Conservation (phyloP, 352 stramenopile genomes). For the Phytophthora pseudosyringae region DNA sequence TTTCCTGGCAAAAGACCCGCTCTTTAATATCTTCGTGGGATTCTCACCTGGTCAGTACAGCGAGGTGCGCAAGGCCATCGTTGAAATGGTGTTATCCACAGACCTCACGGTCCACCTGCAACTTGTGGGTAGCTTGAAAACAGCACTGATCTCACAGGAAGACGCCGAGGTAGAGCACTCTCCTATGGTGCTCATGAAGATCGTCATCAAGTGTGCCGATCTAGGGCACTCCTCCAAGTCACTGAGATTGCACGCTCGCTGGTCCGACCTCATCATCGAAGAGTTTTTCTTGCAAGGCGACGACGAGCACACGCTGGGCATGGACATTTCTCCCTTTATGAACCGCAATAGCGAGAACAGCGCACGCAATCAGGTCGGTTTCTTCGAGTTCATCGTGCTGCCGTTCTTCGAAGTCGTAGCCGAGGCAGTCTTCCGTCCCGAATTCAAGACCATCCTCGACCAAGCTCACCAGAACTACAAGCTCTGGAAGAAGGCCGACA, state of each 20-base stretch:
- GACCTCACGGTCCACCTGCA: slow-evolving; percentile 85
- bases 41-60: slow-evolving; percentile 59
- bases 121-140: slow-evolving; percentile 81
- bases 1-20: slow-evolving; percentile 65
- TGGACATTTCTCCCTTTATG: slow-evolving; percentile 94
- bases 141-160: slow-evolving; percentile 80
- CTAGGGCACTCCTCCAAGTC: slow-evolving; percentile 93
- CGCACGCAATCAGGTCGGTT: slow-evolving; percentile 84
- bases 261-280: slow-evolving; percentile 92
- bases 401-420: slow-evolving; percentile 84
- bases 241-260: slow-evolving; percentile 82
- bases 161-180: slow-evolving; percentile 75
- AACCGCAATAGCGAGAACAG: slow-evolving; percentile 91
- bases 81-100: slow-evolving; percentile 88
- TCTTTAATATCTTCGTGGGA: slow-evolving; percentile 81
- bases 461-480: slow-evolving; percentile 87
- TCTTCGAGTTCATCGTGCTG: slow-evolving; percentile 89
- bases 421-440: slow-evolving; percentile 73
- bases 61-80: slow-evolving; percentile 83
- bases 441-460: slow-evolving; percentile 84
- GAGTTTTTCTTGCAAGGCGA: slow-evolving; percentile 97
- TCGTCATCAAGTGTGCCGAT: slow-evolving; percentile 92
- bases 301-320: slow-evolving; percentile 87
- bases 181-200: slow-evolving; percentile 87
- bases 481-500: slow-evolving; percentile 80